Conservation (phyloP, 2,329 filamentous ascomycete genomes). For the Claviceps sp. region DNA sequence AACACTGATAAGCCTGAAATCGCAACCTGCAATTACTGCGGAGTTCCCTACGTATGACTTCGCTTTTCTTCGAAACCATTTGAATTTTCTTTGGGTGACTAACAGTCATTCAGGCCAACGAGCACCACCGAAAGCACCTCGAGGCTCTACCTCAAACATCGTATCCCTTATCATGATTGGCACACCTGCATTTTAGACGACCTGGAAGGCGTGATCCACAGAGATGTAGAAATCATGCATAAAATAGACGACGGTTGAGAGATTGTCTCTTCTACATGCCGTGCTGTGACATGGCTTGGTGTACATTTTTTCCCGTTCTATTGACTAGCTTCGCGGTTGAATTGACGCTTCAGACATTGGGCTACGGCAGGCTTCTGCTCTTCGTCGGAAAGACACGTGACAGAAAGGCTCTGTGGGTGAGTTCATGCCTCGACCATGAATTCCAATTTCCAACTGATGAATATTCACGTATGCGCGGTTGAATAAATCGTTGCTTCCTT, state of each 20-base stretch:
- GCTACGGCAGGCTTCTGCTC: too few species aligned
- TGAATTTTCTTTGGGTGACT: background rate
- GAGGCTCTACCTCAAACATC: constrained; percentile 68
- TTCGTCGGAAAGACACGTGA: too few species aligned
- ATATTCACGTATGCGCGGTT: too few species aligned
- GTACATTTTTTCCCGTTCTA: background rate
- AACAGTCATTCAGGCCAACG: constrained; percentile 54
- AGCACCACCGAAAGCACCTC: constrained; percentile 74
- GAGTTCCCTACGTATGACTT: constrained; percentile 73
- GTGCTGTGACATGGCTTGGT: background rate
- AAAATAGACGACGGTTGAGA: background rate
- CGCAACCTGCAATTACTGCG: constrained; percentile 80
- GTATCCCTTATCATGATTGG: constrained; percentile 55
- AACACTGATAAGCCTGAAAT: constrained; percentile 97
- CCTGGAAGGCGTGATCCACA: background rate
- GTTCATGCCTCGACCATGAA: too few species aligned
- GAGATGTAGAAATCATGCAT: background rate
- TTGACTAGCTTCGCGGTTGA: background rate
- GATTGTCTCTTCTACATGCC: background rate
- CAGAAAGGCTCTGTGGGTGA: background rate
- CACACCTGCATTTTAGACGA: background rate
- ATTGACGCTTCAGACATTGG: background rate
- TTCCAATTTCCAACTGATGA: too few species aligned
- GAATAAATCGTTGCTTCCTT: too few species aligned
- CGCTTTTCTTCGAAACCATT: background rate